Evolutionary conservation across 2,329 filamentous ascomycete genomes (phyloP).

Genomic region (Eutypella sp.): DNA sequence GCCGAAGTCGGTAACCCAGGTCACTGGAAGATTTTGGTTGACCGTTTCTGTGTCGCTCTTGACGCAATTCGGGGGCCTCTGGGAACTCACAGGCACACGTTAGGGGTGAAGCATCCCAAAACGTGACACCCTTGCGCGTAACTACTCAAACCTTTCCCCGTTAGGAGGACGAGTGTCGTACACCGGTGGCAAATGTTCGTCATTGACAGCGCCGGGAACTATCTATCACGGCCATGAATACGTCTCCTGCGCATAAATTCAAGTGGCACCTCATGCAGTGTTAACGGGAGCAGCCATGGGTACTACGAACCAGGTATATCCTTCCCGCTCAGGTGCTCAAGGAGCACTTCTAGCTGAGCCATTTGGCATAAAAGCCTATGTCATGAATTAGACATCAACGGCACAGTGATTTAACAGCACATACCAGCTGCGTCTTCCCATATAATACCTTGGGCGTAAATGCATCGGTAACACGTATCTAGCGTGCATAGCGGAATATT

Average conservation of each 20-base stretch:
- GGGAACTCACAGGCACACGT: neutral
- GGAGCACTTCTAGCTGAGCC: neutral
- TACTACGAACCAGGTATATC: neutral
- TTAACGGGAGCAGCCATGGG: neutral
- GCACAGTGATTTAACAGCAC: neutral
- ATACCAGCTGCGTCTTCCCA: neutral
- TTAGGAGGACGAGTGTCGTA: neutral
- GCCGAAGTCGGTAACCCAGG: slow-evolving; percentile 20
- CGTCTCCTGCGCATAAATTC: neutral
- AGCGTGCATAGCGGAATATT: too few species aligned
- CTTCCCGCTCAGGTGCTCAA: neutral
- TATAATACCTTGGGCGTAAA: neutral
- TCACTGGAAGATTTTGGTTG: slow-evolving; percentile 13
- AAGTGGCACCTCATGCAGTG: neutral
- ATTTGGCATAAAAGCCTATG: neutral
- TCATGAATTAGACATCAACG: neutral
- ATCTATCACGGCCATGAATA: neutral
- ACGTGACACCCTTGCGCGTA: neutral
- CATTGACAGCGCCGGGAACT: neutral
- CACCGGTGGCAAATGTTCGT: neutral
- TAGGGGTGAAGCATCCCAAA: neutral
- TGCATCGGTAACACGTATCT: neutral
- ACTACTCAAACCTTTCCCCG: neutral
- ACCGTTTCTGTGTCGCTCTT: slow-evolving; percentile 13
- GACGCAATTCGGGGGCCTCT: slow-evolving; percentile 12